Conservation (phyloP, 768 basidiomycete species). For the Serendipita sp. region DNA sequence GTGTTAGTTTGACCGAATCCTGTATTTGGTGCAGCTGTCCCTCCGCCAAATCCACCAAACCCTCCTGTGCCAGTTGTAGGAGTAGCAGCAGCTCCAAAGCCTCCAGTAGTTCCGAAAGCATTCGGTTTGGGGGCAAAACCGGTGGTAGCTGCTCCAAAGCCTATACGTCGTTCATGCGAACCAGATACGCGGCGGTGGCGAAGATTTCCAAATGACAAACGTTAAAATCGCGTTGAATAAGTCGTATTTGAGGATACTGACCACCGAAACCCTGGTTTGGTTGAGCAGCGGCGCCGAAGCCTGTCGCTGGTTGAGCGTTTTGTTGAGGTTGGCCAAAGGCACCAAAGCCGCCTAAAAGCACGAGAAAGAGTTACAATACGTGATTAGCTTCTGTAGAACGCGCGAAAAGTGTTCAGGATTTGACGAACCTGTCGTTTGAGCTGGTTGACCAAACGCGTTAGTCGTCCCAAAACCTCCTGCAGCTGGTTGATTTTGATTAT, state of each 20-base stretch:
- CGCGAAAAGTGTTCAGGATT: not conserved
- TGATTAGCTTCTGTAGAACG: constrained; percentile 2
- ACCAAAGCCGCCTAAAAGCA: constrained; percentile 17
- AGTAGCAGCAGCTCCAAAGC: constrained; percentile 15
- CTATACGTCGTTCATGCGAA: constrained; percentile 15
- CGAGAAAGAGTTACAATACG: not conserved
- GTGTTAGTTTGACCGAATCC: constrained; percentile 29
- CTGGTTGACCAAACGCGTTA: constrained; percentile 35
- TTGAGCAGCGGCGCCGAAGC: constrained; percentile 11
- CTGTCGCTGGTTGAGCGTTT: constrained; percentile 8
- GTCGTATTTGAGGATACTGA: not conserved
- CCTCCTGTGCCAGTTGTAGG: constrained; percentile 38
- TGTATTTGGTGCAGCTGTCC: constrained; percentile 26
- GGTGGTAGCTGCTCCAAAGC: constrained; percentile 8
- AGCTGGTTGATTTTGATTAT: not conserved
- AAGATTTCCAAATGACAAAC: not conserved
- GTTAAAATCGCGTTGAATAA: no score
- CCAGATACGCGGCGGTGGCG: not conserved
- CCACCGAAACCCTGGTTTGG: not conserved
- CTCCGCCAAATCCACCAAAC: constrained; percentile 28
- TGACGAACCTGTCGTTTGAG: constrained; percentile 8
- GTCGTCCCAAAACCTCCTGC: constrained; percentile 44
- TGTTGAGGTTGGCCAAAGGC: constrained; percentile 40
- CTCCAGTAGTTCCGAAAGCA: constrained; percentile 39
- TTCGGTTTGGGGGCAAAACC: constrained; percentile 32